Evolutionary conservation across 139 green algal species (phyloP), one percentile per base, ranked within the genome.

Genomic region (Chlamydomonas schloesseri): DNA sequence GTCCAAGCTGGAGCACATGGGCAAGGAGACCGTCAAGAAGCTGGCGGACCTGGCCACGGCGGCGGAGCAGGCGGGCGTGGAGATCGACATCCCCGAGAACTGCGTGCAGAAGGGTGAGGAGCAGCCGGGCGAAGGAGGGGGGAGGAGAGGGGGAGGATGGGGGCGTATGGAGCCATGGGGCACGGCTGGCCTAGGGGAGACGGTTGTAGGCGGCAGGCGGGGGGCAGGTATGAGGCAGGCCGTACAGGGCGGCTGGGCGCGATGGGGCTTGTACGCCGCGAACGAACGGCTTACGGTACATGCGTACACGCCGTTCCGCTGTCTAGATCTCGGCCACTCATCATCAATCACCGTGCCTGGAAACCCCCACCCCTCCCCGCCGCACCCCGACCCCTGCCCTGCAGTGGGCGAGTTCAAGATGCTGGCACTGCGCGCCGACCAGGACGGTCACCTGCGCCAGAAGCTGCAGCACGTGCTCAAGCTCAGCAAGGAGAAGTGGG

Each of bases 401-500:
- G 89, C 92, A 94, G 96, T 98, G 24, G 95, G 95, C 14, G 93
- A 98, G 82, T 98, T 98, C 86, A 92, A 95, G 55, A 88, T 93
- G 78, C 92, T 98, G 84, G 93, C 94, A 15, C 83, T 96, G 72
- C 88, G 94, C 72, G 96, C 96, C 14, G 96, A 98, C 77, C 89
- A 93, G 50, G 96, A 98, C 82, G 93, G 94, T 13, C 94, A 97
- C 81, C 87, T 98, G 69, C 79, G 95, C 17, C 94, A 97, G 85
- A 95, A 96, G 84, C 87, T 98, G 88, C 95, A 98, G 90, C 92
- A 95, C 57, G 92, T 98, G 83, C 88, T 98, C 17, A 98, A 98
- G 93, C 93, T 98, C 55, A 95, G 88, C 88, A 96, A 97, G 82
- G 96, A 98, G 89, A 98, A 98, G 90, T 98, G 96, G 96, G 95